Conservation (phyloP, 2,329 filamentous ascomycete species). For the Claviceps monticola region DNA sequence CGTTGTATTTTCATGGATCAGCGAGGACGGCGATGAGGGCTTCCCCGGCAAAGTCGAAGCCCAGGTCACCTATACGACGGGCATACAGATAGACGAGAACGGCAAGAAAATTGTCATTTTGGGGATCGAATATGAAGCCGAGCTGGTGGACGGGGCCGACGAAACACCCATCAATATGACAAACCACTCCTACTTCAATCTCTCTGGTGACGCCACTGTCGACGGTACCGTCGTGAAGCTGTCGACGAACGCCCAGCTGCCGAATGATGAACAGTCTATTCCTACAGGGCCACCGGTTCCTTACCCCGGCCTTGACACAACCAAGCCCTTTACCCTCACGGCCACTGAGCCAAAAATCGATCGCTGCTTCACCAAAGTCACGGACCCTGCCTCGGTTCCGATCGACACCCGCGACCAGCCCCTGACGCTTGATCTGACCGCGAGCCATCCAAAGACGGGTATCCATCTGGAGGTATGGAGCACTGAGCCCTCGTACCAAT, state of each 20-base stretch:
- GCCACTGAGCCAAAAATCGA: conserved; percentile 63
- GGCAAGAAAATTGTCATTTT: conserved; percentile 56
- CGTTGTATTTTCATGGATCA: conserved; percentile 51
- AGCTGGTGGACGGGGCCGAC: conserved; percentile 63
- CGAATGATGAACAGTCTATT: conserved; percentile 59
- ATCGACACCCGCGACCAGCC: conserved; percentile 52
- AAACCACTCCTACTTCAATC: conserved; percentile 79
- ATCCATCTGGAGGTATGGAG: conserved; percentile 77
- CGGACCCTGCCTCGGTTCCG: conserved; percentile 43
- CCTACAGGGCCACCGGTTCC: conserved; percentile 53
- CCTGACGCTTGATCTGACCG: conserved; percentile 53
- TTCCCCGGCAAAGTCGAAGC: conserved; percentile 77
- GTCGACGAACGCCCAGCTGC: conserved; percentile 50
- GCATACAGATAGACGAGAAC: conserved; percentile 46
- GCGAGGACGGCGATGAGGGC: conserved; percentile 73
- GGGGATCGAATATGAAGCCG: conserved; percentile 79
- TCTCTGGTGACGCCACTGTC: conserved; percentile 37
- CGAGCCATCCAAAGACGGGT: conserved; percentile 58
- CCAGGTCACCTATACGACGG: conserved; percentile 64
- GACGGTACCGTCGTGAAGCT: conserved; percentile 54
- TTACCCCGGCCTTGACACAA: conserved; percentile 51
- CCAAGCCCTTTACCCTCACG: conserved; percentile 59
- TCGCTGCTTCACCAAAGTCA: conserved; percentile 74
- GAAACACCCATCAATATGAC: conserved; percentile 90
- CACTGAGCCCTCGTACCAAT: conserved; percentile 93